Evolutionary conservation across 75 land plant genomes (phyloP).

Genomic region (Picea sitchensis): DNA sequence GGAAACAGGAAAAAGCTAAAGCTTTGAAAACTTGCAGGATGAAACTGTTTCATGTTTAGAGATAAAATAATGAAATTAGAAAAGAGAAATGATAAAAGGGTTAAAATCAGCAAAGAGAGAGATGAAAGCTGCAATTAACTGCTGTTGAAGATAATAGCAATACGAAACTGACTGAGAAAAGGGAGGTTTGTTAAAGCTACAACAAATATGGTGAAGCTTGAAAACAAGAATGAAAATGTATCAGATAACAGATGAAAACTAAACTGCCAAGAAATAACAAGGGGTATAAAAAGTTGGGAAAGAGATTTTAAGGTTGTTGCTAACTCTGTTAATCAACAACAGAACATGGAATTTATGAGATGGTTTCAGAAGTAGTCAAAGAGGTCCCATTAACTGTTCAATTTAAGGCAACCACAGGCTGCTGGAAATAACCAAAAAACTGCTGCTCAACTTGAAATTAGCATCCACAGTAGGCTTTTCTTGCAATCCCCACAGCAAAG

Average conservation of each 20-base stretch:
- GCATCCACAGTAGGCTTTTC: background rate
- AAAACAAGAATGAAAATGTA: too few species aligned
- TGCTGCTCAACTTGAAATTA: background rate
- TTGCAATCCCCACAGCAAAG: background rate
- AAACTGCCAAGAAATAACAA: too few species aligned
- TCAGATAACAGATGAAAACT: too few species aligned
- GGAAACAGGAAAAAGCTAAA: background rate
- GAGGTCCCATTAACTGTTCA: background rate
- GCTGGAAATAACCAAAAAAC: background rate
- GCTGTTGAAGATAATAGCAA: background rate
- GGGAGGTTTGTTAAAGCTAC: background rate
- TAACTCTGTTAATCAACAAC: too few species aligned
- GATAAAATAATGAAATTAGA: background rate
- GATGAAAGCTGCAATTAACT: background rate
- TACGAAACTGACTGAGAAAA: background rate
- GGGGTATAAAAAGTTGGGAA: too few species aligned
- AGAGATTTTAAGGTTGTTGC: too few species aligned
- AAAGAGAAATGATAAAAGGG: background rate
- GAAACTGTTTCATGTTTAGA: background rate
- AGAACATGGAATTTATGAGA: background rate
- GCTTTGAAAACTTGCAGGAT: background rate
- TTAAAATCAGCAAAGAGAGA: background rate
- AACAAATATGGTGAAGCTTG: background rate
- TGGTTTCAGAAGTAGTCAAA: background rate
- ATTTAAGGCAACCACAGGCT: background rate